A percentile compares a stretch with the other conserved stretches of the same genome.
phyloP scores from a whole-genome alignment of 2,329 filamentous ascomycete species.

The Penicillium sp. region DNA sequence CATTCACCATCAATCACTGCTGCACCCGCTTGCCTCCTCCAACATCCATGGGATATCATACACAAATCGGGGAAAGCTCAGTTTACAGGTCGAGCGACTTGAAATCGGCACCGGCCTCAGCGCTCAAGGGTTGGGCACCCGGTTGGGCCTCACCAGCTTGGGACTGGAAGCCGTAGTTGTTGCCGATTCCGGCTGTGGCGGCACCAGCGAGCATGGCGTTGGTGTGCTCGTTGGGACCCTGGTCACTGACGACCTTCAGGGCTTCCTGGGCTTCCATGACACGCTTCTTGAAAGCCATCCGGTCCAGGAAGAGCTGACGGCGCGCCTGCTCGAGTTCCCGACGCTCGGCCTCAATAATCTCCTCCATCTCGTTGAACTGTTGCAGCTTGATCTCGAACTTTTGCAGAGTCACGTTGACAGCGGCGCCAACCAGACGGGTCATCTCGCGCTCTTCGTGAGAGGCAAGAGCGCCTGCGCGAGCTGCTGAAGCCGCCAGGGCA shows the following conservation, averaged over 20 bases:
- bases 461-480: conserved; percentile 81
- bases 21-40: conserved; percentile 15
- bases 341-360: conserved; percentile 86
- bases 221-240: conserved; percentile 48
- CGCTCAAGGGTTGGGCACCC: conserved; percentile 46
- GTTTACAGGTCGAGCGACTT: conserved; percentile 48
- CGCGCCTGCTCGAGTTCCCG: conserved; percentile 88
- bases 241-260: conserved; percentile 54
- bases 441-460: conserved; percentile 97
- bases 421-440: conserved; percentile 87
- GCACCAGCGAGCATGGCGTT: conserved; percentile 41
- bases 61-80: conserved; percentile 21
- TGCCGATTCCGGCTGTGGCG: conserved; percentile 41
- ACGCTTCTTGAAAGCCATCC: conserved; percentile 84
- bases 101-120: conserved; percentile 45
- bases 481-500: conserved; percentile 82
- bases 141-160: conserved; percentile 35
- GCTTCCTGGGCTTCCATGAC: conserved; percentile 80
- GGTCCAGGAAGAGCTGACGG: conserved; percentile 91
- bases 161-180: conserved; percentile 48
- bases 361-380: conserved; percentile 96
- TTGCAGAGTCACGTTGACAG: conserved; percentile 89
- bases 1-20: conserved; percentile 8
- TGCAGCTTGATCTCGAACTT: conserved; percentile 95
- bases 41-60: conserved; percentile 32